Conservation (phyloP, 148 eudicot genomes). For the Amaranthus hypochondriacus region DNA sequence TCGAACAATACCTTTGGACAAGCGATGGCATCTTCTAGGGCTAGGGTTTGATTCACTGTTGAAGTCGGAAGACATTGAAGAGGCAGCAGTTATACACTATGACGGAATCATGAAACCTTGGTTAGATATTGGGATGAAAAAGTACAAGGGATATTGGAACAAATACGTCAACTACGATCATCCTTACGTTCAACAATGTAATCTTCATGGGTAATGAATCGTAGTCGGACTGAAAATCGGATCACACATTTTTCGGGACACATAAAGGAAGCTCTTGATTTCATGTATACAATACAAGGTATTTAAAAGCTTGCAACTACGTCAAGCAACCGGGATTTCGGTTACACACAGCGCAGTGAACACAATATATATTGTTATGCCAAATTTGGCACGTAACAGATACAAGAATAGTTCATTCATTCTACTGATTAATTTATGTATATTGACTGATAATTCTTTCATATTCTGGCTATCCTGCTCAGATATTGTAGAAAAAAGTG, state of each 20-base stretch:
- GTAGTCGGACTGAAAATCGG: not conserved
- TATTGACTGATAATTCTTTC: constrained; percentile 15
- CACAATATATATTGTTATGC: constrained; percentile 21
- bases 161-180: constrained; percentile 51
- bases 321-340: not conserved
- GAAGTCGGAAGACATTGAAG: constrained; percentile 42
- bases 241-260: constrained; percentile 5
- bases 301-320: not conserved
- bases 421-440: constrained; percentile 29
- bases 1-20: constrained; percentile 51
- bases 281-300: constrained; percentile 7
- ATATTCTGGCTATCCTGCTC: constrained; percentile 5
- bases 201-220: constrained; percentile 51
- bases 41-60: constrained; percentile 61
- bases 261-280: constrained; percentile 14
- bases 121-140: constrained; percentile 77
- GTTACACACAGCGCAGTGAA: not conserved
- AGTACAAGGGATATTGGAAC: constrained; percentile 73
- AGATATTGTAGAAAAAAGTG: constrained; percentile 19
- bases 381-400: constrained; percentile 24
- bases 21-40: constrained; percentile 80
- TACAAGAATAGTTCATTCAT: constrained; percentile 33
- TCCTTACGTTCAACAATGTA: constrained; percentile 79
- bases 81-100: constrained; percentile 79
- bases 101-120: constrained; percentile 94